These are phyloP conservation scores for Penicillium odoratum DNA, from an alignment of 495 filamentous ascomycete genomes.

Conservation along the genomic window DNA sequence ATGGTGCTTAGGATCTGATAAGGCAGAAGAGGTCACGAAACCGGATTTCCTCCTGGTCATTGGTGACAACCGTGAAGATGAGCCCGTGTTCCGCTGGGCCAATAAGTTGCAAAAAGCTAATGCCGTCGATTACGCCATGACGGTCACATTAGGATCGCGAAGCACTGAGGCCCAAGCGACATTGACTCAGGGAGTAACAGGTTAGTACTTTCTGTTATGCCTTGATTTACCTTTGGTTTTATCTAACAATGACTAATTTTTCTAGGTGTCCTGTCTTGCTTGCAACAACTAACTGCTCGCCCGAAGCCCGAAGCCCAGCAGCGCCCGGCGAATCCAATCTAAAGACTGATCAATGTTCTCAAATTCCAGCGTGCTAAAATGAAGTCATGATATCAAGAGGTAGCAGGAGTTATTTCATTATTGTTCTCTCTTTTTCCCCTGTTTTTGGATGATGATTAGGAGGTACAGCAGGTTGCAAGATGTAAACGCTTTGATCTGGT, in stretches of 20 bases:
- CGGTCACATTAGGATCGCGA: slow-evolving; percentile 77
- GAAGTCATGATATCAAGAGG: slow-evolving; percentile 18
- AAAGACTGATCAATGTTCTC: background rate
- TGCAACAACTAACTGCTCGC: slow-evolving; percentile 28
- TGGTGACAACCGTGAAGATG: slow-evolving; percentile 88
- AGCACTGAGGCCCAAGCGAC: slow-evolving; percentile 87
- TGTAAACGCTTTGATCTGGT: background rate
- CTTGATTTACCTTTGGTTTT: background rate
- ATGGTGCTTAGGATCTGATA: slow-evolving; percentile 44
- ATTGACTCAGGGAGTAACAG: slow-evolving; percentile 85
- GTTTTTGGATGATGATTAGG: background rate
- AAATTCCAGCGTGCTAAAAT: slow-evolving; percentile 11
- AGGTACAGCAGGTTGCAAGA: background rate
- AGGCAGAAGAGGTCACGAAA: slow-evolving; percentile 36
- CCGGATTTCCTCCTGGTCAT: slow-evolving; percentile 83
- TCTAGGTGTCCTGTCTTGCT: slow-evolving; percentile 36
- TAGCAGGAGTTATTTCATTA: slow-evolving; percentile 15
- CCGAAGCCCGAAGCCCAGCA: slow-evolving; percentile 4
- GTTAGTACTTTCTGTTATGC: slow-evolving; percentile 32
- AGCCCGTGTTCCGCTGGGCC: slow-evolving; percentile 90
- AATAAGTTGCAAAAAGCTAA: slow-evolving; percentile 63
- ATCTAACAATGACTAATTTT: background rate
- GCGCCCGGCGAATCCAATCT: background rate
- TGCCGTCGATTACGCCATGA: slow-evolving; percentile 66
- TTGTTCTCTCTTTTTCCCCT: slow-evolving; percentile 2